Conservation (phyloP, 78 protist species). For the slime mould (Dictyostelium discoideum) region DNA sequence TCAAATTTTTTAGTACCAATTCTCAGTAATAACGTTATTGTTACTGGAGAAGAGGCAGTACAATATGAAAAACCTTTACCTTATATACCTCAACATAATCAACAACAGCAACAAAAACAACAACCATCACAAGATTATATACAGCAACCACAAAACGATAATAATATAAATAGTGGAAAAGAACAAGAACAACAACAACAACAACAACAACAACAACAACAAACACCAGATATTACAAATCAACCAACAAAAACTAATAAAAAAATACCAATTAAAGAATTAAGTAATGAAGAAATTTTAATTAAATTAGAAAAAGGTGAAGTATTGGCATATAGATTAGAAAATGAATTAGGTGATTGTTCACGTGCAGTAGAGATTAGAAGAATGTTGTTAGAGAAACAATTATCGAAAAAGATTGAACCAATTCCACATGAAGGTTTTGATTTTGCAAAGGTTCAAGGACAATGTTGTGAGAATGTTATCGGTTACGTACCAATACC, state of each 20-base stretch:
- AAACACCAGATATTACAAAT: not conserved
- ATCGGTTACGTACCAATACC: constrained; percentile 96
- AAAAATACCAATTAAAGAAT: constrained; percentile 1
- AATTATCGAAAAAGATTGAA: constrained; percentile 13
- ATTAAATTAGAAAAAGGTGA: constrained; percentile 44
- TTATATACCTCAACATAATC: not conserved
- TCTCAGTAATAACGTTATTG: constrained; percentile 74
- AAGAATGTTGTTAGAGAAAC: constrained; percentile 51
- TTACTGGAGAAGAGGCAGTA: constrained; percentile 81
- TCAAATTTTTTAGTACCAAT: constrained; percentile 84
- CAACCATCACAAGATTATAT: not conserved
- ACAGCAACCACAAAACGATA: not conserved
- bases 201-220: not conserved
- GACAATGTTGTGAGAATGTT: constrained; percentile 95
- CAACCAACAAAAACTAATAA: not conserved
- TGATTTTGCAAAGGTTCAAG: constrained; percentile 85
- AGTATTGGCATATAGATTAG: constrained; percentile 63
- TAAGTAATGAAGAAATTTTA: constrained; percentile 44
- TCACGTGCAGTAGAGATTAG: constrained; percentile 82
- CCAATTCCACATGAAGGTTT: constrained; percentile 75
- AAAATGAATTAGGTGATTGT: constrained; percentile 77
- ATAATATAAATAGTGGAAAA: not conserved
- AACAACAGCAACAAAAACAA: not conserved
- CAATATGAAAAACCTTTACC: constrained; percentile 57
- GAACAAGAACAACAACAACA: not conserved